Percentiles rank a stretch among this genome's conserved stretches.
Conservation (phyloP, 805 yeast genomes). For the Ogataea sp. region DNA sequence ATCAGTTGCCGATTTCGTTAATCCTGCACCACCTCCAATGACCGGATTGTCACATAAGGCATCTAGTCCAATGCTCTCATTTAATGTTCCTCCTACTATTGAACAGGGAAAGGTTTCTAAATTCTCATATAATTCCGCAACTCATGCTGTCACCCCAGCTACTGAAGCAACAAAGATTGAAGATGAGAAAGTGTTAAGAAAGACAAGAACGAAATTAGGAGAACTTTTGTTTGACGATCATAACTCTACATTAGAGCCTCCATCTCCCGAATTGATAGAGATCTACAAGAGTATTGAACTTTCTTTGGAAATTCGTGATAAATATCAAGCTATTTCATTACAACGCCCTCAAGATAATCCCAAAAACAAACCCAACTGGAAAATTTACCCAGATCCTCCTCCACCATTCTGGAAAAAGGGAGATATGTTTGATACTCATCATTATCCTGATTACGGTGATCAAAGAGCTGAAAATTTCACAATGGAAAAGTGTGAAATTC, state of each 20-base stretch:
- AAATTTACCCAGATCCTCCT: conserved; percentile 89
- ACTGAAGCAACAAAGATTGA: neutral
- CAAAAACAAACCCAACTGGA: conserved; percentile 68
- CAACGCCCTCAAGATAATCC: conserved; percentile 81
- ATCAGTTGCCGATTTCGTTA: conserved; percentile 26
- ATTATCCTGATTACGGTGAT: conserved; percentile 18
- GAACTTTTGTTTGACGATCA: conserved; percentile 39
- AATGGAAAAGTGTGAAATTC: conserved; percentile 46
- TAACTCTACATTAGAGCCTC: conserved; percentile 42
- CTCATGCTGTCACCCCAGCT: conserved; percentile 18
- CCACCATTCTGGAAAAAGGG: conserved; percentile 72
- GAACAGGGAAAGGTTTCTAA: conserved; percentile 3
- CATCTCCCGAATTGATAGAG: conserved; percentile 61
- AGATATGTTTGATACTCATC: conserved; percentile 7
- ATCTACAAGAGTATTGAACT: conserved; percentile 52
- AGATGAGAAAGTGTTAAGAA: conserved; percentile 1
- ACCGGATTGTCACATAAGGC: conserved; percentile 8
- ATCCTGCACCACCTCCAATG: conserved; percentile 32
- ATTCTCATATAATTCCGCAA: conserved; percentile 19
- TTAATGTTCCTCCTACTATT: too few relatives aligned
- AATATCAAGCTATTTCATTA: conserved; percentile 60
- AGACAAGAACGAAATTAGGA: conserved; percentile 33
- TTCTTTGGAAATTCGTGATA: conserved; percentile 68
- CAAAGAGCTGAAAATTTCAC: conserved; percentile 46
- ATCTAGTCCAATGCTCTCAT: neutral